Conservation (phyloP, 768 basidiomycete species). For the Roridomyces roridus region DNA sequence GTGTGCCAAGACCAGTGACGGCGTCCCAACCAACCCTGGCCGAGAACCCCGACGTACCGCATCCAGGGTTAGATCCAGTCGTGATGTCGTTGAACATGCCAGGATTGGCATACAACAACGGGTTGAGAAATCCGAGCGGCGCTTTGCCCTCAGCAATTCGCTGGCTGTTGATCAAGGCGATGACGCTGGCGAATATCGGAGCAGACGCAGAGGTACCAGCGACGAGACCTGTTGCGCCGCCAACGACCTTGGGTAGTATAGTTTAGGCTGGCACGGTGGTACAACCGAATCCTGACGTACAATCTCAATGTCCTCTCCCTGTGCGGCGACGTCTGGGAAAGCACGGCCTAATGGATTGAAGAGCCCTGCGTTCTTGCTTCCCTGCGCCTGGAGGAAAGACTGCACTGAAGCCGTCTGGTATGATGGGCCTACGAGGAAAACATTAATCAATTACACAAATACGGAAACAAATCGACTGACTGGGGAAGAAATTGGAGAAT, state of each 20-base stretch:
- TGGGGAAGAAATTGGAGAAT: constrained; percentile 3
- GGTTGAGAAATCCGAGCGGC: constrained; percentile 19
- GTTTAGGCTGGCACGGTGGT: not conserved
- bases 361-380: constrained; percentile 30
- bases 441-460: constrained; percentile 31
- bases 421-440: constrained; percentile 29
- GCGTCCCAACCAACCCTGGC: constrained; percentile 33
- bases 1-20: constrained; percentile 20
- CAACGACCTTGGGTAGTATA: not conserved
- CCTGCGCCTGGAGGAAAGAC: constrained; percentile 24
- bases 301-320: constrained; percentile 7
- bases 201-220: constrained; percentile 13
- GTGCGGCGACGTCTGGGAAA: constrained; percentile 32
- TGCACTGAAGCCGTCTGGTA: constrained; percentile 32
- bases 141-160: constrained; percentile 11
- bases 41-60: constrained; percentile 8
- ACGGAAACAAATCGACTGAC: constrained; percentile 27
- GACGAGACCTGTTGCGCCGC: not conserved
- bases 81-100: constrained; percentile 33
- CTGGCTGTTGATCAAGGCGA: constrained; percentile 26
- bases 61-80: constrained; percentile 25
- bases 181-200: constrained; percentile 28
- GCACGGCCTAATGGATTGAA: constrained; percentile 39
- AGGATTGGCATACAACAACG: constrained; percentile 15
- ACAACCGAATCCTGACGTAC: too few relatives aligned